These are phyloP conservation scores for Luffa acutangula DNA, from an alignment of 306 rosid genomes.

Conservation along the genomic window DNA sequence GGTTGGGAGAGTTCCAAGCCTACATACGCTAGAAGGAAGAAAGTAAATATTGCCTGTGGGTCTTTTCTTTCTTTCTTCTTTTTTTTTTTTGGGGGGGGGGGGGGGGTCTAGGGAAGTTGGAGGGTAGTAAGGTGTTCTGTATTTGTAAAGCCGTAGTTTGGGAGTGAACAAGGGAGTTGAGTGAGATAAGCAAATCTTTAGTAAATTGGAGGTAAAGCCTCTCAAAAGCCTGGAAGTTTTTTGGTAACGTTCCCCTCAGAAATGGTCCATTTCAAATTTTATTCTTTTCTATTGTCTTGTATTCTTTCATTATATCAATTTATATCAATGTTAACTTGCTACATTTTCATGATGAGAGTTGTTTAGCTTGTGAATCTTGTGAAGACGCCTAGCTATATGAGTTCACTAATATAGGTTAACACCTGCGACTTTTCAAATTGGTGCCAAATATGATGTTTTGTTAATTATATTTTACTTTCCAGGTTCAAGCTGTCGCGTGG, in stretches of 20 bases:
- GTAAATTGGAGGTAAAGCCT: background rate
- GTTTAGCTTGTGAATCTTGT: background rate
- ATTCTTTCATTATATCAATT: background rate
- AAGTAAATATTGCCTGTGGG: too few relatives aligned
- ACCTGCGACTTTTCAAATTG: background rate
- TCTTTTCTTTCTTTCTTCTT: too few relatives aligned
- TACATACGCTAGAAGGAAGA: too few relatives aligned
- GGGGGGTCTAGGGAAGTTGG: background rate
- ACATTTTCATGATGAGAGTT: background rate
- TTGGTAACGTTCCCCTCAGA: background rate
- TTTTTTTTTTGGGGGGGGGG: background rate
- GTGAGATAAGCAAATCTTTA: background rate
- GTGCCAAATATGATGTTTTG: background rate
- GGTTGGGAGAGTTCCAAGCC: background rate
- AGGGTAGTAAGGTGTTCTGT: background rate
- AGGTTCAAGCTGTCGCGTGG: slow-evolving; percentile 98
- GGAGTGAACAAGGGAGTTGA: background rate
- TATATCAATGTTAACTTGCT: background rate
- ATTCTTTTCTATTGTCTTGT: background rate
- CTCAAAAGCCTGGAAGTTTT: background rate
- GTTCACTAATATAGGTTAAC: background rate
- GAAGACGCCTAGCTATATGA: background rate
- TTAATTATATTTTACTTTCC: slow-evolving; percentile 19
- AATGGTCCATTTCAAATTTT: background rate
- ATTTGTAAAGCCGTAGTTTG: background rate